Percentiles rank a stretch among this genome's conserved stretches.
Evolutionary conservation across 2,329 filamentous ascomycete species (phyloP).

Genomic region (Pseudomassariella vexata): DNA sequence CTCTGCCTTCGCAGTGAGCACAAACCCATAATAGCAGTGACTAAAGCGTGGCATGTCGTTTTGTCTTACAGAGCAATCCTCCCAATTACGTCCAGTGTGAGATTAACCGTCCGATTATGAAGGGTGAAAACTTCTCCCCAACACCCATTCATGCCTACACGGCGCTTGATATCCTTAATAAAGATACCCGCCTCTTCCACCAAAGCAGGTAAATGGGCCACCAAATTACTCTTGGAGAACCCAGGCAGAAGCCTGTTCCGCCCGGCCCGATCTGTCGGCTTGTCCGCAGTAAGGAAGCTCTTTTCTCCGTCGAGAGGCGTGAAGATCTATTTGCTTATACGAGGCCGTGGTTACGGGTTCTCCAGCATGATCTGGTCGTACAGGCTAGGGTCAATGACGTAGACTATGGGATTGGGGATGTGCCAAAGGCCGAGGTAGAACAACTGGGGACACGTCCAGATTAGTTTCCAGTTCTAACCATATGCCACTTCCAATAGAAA

Average conservation of each 20-base stretch:
- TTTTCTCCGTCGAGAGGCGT: constrained; percentile 7
- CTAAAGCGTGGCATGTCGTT: too few species aligned
- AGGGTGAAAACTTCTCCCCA: constrained; percentile 10
- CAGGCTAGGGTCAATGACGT: constrained; percentile 2
- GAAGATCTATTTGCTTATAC: constrained; percentile 7
- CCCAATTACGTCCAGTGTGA: constrained; percentile 13
- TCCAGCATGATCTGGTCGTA: constrained; percentile 10
- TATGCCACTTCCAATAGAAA: too few species aligned
- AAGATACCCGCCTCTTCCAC: constrained; percentile 11
- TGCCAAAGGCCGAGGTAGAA: too few species aligned
- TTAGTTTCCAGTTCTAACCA: too few species aligned
- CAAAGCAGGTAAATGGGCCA: neutral
- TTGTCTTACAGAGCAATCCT: constrained; percentile 10
- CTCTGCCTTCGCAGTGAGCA: too few species aligned
- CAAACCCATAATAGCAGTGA: too few species aligned
- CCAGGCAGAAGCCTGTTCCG: constrained; percentile 10
- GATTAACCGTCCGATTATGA: constrained; percentile 7
- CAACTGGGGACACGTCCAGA: too few species aligned
- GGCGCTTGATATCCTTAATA: constrained; percentile 1
- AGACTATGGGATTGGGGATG: constrained; percentile 9
- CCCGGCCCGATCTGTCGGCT: constrained; percentile 5
- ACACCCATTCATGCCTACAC: constrained; percentile 2
- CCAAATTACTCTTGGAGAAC: constrained; percentile 5
- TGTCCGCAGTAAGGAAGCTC: constrained; percentile 9
- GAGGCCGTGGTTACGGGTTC: constrained; percentile 8